Conservation (phyloP, 768 basidiomycete genomes). For the Amanita exitialis region DNA sequence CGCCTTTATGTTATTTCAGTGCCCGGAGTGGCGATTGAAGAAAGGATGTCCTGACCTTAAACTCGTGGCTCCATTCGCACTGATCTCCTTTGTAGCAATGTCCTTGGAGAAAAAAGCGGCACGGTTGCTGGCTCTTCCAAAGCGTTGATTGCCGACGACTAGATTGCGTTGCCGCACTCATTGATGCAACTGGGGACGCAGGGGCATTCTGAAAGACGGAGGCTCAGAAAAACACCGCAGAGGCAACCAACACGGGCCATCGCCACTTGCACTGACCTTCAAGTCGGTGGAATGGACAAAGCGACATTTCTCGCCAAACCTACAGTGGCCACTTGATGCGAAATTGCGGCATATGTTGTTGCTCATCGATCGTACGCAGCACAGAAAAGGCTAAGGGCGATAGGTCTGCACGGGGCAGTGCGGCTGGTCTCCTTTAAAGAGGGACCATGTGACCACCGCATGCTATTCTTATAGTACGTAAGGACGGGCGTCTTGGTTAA, state of each 20-base stretch:
- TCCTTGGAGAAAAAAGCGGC: neutral
- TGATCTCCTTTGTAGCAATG: neutral
- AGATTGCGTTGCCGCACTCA: neutral
- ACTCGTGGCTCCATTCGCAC: neutral
- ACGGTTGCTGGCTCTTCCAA: neutral
- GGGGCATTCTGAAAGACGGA: neutral
- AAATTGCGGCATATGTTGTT: too few species aligned
- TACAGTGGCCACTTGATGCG: neutral
- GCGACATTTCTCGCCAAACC: neutral
- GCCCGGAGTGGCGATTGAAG: neutral
- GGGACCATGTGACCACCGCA: too few species aligned
- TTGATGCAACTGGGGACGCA: neutral
- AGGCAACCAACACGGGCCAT: neutral
- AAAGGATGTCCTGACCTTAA: neutral
- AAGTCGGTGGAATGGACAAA: neutral
- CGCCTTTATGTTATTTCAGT: neutral
- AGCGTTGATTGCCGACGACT: neutral
- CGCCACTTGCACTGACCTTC: neutral
- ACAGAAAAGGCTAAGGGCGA: too few species aligned
- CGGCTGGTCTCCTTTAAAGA: too few species aligned
- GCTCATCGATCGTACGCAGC: too few species aligned
- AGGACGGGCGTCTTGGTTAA: too few species aligned
- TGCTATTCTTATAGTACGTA: too few species aligned
- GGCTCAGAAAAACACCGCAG: neutral
- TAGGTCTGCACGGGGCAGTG: too few species aligned